Evolutionary conservation across 345 rosid genomes (phyloP).

Genomic region (Cardamine resedifolia): DNA sequence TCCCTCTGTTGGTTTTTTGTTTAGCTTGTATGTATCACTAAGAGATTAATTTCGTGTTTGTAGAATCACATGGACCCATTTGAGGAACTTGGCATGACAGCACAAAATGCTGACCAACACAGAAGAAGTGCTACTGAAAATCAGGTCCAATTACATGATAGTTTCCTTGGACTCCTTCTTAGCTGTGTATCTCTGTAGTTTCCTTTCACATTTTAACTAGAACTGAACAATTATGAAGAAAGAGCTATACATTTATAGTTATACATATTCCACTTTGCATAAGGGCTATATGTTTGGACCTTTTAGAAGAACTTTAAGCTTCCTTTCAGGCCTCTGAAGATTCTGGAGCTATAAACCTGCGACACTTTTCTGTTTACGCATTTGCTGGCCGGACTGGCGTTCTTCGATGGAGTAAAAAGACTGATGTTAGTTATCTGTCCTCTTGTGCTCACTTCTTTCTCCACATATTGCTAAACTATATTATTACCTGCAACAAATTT

Average conservation of each 20-base stretch:
- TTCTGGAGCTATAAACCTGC: slow-evolving; percentile 67
- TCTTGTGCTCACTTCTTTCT: slow-evolving; percentile 9
- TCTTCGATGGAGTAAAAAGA: slow-evolving; percentile 85
- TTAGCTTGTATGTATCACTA: slow-evolving; percentile 7
- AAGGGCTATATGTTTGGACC: slow-evolving; percentile 15
- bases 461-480: neutral
- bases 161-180: slow-evolving; percentile 18
- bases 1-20: neutral
- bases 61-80: slow-evolving; percentile 82
- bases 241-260: neutral
- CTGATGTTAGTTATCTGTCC: slow-evolving; percentile 55
- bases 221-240: slow-evolving; percentile 15
- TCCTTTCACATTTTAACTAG: slow-evolving; percentile 1
- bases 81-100: slow-evolving; percentile 78
- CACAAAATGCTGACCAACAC: slow-evolving; percentile 72
- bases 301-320: slow-evolving; percentile 22
- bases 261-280: neutral
- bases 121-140: slow-evolving; percentile 89
- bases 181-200: neutral
- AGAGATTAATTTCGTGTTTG: slow-evolving; percentile 8
- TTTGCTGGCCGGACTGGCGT: slow-evolving; percentile 77
- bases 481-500: slow-evolving; percentile 6
- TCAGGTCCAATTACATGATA: slow-evolving; percentile 52
- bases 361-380: slow-evolving; percentile 91
- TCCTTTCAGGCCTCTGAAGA: slow-evolving; percentile 68